These are phyloP conservation scores for Candida silvicultrix DNA, from an alignment of 805 yeast species.

Conservation along the genomic window DNA sequence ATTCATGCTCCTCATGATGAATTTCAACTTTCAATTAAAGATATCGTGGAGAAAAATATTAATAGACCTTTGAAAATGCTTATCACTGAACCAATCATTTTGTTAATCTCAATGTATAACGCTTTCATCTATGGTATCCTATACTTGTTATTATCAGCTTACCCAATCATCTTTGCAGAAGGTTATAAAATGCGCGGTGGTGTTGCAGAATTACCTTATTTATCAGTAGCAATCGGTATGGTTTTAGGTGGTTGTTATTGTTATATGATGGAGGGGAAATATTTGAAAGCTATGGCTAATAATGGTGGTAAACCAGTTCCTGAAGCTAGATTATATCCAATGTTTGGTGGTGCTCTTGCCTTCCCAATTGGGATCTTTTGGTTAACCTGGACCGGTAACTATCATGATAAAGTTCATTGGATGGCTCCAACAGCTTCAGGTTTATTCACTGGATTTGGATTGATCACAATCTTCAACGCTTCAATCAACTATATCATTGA, in stretches of 20 bases:
- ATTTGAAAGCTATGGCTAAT: conserved; percentile 37
- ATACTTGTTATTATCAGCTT: conserved; percentile 67
- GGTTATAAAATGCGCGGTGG: conserved; percentile 62
- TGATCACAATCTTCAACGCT: conserved; percentile 61
- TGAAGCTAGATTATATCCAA: conserved; percentile 72
- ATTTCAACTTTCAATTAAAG: conserved; percentile 46
- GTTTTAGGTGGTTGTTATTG: conserved; percentile 48
- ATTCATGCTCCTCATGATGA: conserved; percentile 74
- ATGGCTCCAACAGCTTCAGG: conserved; percentile 71
- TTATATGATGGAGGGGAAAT: conserved; percentile 47
- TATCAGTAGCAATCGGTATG: conserved; percentile 69
- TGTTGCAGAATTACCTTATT: conserved; percentile 71
- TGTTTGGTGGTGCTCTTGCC: conserved; percentile 63
- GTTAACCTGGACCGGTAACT: conserved; percentile 86
- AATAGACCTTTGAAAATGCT: conserved; percentile 67
- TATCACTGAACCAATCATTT: conserved; percentile 62
- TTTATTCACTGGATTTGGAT: conserved; percentile 58
- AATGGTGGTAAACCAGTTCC: conserved; percentile 63
- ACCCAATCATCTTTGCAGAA: conserved; percentile 60
- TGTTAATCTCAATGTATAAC: conserved; percentile 63
- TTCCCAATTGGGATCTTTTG: conserved; percentile 80
- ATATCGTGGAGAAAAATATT: conserved; percentile 55
- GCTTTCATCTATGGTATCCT: conserved; percentile 78
- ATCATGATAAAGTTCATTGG: conserved; percentile 68
- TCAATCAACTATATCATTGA: conserved; percentile 70